Percentiles rank a stretch among this genome's conserved stretches.
Conservation (phyloP, 2,329 filamentous ascomycete genomes). For the Talaromyces amestolkiae region DNA sequence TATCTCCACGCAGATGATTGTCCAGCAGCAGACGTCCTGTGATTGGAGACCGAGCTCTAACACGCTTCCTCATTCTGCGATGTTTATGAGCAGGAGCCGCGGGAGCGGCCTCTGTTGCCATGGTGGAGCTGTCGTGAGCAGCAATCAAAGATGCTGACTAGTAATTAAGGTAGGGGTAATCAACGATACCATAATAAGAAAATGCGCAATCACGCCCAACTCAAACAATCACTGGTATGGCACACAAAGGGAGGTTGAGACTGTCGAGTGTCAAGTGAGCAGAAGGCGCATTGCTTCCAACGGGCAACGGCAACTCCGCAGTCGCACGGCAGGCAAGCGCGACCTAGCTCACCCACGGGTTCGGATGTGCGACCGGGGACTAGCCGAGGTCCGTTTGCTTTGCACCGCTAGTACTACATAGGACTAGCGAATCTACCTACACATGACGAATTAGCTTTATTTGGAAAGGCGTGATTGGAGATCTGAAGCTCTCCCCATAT, state of each 20-base stretch:
- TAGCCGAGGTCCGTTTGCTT: slow-evolving; percentile 1
- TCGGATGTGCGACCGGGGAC: slow-evolving; percentile 9
- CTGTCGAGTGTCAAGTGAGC: not conserved
- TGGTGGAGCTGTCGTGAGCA: not conserved
- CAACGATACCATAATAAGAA: not conserved
- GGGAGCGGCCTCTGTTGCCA: slow-evolving; percentile 13
- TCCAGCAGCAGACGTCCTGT: slow-evolving; percentile 80
- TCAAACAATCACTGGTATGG: not conserved
- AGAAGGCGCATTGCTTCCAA: not conserved
- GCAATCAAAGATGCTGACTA: not conserved
- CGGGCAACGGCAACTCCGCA: slow-evolving; percentile 8
- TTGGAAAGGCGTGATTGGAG: not conserved
- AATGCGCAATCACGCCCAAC: not conserved
- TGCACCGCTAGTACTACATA: not conserved
- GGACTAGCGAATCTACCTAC: not conserved
- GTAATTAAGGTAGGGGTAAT: not conserved
- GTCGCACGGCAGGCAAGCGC: not conserved
- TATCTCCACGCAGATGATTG: slow-evolving; percentile 78
- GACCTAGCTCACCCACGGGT: not conserved
- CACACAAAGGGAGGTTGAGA: not conserved
- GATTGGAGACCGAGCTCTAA: slow-evolving; percentile 65
- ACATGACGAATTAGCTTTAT: not conserved
- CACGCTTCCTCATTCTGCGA: slow-evolving; percentile 46
- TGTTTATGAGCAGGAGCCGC: slow-evolving; percentile 40
- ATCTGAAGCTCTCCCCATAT: not conserved